Evolutionary conservation across 2,329 filamentous ascomycete species (phyloP), one percentile per base, ranked within the genome.

Genomic region (Ambrosiella xylebori): DNA sequence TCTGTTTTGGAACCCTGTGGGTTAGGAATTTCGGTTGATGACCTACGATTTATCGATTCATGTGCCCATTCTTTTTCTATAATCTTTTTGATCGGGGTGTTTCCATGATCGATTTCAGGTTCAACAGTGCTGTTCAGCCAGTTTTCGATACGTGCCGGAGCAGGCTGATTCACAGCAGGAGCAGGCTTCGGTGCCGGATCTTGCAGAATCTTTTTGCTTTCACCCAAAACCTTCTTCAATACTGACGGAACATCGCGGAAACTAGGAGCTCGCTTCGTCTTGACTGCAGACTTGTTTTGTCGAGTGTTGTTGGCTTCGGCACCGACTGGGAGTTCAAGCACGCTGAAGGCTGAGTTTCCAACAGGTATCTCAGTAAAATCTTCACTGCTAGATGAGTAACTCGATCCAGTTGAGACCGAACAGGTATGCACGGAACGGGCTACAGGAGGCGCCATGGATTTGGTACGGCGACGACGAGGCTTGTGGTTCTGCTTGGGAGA

Each of bases 291-390:
- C 40, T 50, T 50, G 37, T 63, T 78, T 77, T 37, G 70, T 68
- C 19, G 68, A 9, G 57, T 49, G 59, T 71, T 74, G 36, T 69
- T 68, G n/a, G 73, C 69, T 57, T 76, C 70, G 5, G 73, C 73
- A 17, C 73, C 71, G 0, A 76, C 64, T 0, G 79, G 74, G 1
- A 84, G 66, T 57, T 83, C 80, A 6, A 84, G 70, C 63, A 80
- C 79, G 62, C 79, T 84, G 63, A 84, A 84, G n/a, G 81, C 81
- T 15, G 81, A 84, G 62, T 78, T 78, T 5, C 81, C 81, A 65
- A 82, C 76, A 0, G 80, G 80, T 54, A 84, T 82, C 11, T 84
- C 80, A 15, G 73, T 56, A 7, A 52, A 15, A 38, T 38, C 54
- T 5, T 59, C 57, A 6, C 52, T 45, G 12, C 37, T 41, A 35